Evolutionary conservation across 257 asterid species (phyloP), one percentile per base, ranked within the genome.

Genomic region (Ligustrum vulgare): DNA sequence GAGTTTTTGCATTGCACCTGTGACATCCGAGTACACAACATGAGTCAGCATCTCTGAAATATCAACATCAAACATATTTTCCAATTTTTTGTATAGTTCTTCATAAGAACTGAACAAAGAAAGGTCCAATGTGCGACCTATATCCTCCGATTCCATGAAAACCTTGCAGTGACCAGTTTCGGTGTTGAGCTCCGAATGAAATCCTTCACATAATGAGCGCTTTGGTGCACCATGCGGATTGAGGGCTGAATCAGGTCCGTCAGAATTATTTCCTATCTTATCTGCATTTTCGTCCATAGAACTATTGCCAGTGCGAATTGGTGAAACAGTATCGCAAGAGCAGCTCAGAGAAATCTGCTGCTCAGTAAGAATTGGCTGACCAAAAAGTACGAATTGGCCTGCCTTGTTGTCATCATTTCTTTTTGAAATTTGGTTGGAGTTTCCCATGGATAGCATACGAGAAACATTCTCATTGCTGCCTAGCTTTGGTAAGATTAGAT

Each of bases 131-230:
- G 90, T 88, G 18, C 95, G 90, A 12, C 98, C 97, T 9, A 91
- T 87, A 51, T 93, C 94, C 70, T 93, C 96, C 0, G 95, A 88
- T 73, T 91, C 96, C 91, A 93, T 79, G 78, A 90, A 93, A 49
- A 88, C 96, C 82, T 93, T 89, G 82, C 97, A 93, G 66, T 90
- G 94, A 69, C 91, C 87, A 0, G 84, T 84, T 58, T 88, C 90
- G 69, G 75, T 75, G 68, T 78, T 84, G 43, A 82, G 78, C 5
- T 84, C 93, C 2, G 86, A 82, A 22, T 81, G 85, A 43, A 66
- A 69, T 36, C 81, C 82, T 60, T 86, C 90, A 41, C 87, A 82
- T 0, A 84, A 81, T 13, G 84, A 84, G 36, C 67, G 76, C 67
- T 82, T 90, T 3, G 76, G 64, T 64, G 64, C 78, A 71, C 80